A percentile compares a stretch with the other conserved stretches of the same genome.
Evolutionary conservation across 495 filamentous ascomycete genomes (phyloP).

Genomic region (Penicillium canariense): DNA sequence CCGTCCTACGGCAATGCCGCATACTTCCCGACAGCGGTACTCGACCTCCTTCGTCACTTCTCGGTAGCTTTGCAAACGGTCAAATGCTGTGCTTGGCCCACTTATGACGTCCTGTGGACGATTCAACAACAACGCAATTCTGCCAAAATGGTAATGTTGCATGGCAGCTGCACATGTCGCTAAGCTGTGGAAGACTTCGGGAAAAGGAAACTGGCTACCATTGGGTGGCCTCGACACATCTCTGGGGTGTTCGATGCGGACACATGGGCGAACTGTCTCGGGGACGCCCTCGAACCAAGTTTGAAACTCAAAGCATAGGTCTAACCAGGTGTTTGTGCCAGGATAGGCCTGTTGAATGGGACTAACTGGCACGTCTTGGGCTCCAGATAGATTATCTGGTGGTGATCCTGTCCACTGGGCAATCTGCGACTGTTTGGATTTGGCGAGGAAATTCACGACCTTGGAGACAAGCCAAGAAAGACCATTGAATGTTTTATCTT

Average conservation of each 20-base stretch:
- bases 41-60: constrained; percentile 47
- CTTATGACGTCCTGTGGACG: constrained; percentile 35
- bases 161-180: constrained; percentile 38
- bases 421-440: constrained; percentile 35
- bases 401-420: constrained; percentile 34
- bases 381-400: constrained; percentile 11
- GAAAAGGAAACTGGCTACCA: constrained; percentile 32
- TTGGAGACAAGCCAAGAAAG: constrained; percentile 39
- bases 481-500: constrained; percentile 38
- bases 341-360: constrained; percentile 10
- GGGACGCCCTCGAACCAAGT: constrained; percentile 43
- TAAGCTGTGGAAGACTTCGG: constrained; percentile 36
- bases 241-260: constrained; percentile 37
- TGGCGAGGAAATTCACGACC: constrained; percentile 40
- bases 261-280: constrained; percentile 41
- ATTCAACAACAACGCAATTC: constrained; percentile 39
- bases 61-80: constrained; percentile 40
- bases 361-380: constrained; percentile 1
- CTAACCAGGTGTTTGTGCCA: constrained; percentile 36
- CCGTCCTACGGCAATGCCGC: constrained; percentile 39
- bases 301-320: constrained; percentile 39
- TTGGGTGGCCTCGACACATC: constrained; percentile 27
- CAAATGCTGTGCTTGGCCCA: constrained; percentile 39
- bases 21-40: constrained; percentile 38
- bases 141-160: constrained; percentile 45